These are phyloP conservation scores for Astraeus odoratus DNA, from an alignment of 768 basidiomycete species.

Conservation along the genomic window DNA sequence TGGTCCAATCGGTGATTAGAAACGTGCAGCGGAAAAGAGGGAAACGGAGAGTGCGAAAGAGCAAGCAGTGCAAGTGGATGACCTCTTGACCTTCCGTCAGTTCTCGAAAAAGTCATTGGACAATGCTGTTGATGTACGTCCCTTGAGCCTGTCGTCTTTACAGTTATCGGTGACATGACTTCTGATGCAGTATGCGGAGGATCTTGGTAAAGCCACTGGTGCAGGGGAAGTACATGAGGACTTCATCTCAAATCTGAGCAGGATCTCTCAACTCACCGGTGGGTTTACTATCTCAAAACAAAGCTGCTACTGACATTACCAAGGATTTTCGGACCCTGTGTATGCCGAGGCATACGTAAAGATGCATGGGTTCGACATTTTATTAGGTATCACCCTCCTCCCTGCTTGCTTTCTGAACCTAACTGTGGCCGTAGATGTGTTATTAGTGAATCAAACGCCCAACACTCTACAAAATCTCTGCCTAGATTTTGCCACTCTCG, in stretches of 20 bases:
- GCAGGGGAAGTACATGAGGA: slow-evolving; percentile 79
- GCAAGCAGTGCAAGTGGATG: slow-evolving; percentile 83
- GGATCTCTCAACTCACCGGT: slow-evolving; percentile 93
- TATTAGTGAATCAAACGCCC: slow-evolving; percentile 92
- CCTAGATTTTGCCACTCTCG: slow-evolving; percentile 94
- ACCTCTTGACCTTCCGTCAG: slow-evolving; percentile 86
- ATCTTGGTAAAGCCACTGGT: slow-evolving; percentile 86
- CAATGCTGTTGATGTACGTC: slow-evolving; percentile 65
- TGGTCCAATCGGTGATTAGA: slow-evolving; percentile 36
- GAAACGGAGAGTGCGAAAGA: slow-evolving; percentile 66
- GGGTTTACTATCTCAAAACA: slow-evolving; percentile 9
- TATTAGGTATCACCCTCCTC: slow-evolving; percentile 55
- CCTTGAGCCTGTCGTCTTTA: not conserved
- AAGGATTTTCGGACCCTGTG: slow-evolving; percentile 96
- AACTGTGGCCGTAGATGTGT: slow-evolving; percentile 54
- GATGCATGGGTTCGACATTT: slow-evolving; percentile 95
- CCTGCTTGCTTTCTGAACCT: not conserved
- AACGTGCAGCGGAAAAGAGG: slow-evolving; percentile 87
- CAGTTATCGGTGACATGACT: not conserved
- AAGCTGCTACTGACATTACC: not conserved
- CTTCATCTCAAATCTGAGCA: slow-evolving; percentile 88
- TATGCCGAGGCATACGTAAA: slow-evolving; percentile 98
- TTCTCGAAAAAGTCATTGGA: slow-evolving; percentile 88
- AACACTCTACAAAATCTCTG: slow-evolving; percentile 96
- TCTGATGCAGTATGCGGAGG: slow-evolving; percentile 67